phyloP scores from a whole-genome alignment of 257 asterid genomes.

The Penstemon davidsonii region DNA sequence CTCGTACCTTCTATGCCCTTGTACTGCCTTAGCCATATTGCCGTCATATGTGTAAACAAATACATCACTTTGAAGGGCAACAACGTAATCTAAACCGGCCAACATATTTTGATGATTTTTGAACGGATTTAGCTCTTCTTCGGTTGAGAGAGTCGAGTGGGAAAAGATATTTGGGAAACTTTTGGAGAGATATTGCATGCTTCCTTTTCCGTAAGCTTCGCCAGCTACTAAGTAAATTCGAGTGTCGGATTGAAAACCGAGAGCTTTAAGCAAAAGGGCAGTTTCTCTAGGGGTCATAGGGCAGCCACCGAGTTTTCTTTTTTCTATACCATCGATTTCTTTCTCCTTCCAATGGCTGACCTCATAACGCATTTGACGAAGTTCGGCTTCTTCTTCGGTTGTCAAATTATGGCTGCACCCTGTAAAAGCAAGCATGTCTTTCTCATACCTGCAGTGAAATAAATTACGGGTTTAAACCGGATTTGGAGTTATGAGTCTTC shows the following conservation, averaged over 20 bases:
- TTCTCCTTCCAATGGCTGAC: constrained; percentile 98
- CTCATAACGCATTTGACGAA: constrained; percentile 76
- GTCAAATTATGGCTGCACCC: constrained; percentile 95
- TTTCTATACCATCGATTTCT: constrained; percentile 81
- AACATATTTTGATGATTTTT: constrained; percentile 90
- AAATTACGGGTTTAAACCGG: constrained; percentile 11
- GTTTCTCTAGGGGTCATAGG: constrained; percentile 97
- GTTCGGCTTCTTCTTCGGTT: constrained; percentile 78
- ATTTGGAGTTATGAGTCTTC: not conserved
- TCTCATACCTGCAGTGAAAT: constrained; percentile 75
- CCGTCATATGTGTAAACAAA: constrained; percentile 92
- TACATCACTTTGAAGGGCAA: constrained; percentile 84
- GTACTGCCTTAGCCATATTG: constrained; percentile 99
- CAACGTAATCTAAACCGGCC: constrained; percentile 92
- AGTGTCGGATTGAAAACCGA: constrained; percentile 72
- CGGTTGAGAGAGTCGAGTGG: constrained; percentile 71
- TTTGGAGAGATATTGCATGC: constrained; percentile 74
- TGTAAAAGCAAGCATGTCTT: constrained; percentile 97
- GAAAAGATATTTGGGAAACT: constrained; percentile 77
- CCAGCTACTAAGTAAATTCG: constrained; percentile 94
- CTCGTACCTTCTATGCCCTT: constrained; percentile 91
- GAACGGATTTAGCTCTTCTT: constrained; percentile 69
- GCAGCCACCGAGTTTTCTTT: constrained; percentile 83
- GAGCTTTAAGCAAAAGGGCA: constrained; percentile 79
- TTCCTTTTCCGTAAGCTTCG: constrained; percentile 90